Evolutionary conservation across 1,284 basidiomycete genomes (phyloP).

Genomic region (Cryptococcus jaspeensis): DNA sequence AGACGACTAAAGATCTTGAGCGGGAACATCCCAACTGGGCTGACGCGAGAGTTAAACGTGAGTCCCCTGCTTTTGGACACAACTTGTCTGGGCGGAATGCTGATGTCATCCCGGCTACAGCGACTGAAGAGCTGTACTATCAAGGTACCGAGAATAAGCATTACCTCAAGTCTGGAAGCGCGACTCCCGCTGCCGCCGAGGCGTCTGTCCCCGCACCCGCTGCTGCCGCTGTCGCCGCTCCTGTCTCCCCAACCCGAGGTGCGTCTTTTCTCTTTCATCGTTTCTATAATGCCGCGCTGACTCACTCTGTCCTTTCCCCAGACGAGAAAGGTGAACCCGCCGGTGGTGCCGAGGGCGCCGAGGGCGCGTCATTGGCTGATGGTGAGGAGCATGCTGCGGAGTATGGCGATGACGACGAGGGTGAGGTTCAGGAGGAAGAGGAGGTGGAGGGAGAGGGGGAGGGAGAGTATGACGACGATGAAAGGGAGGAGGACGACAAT

Average conservation of each 20-base stretch:
- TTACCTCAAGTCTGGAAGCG: background rate
- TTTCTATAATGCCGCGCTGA: background rate
- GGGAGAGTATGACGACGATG: slow-evolving; percentile 10
- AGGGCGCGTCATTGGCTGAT: slow-evolving; percentile 4
- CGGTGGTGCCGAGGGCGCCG: slow-evolving; percentile 1
- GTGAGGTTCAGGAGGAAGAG: background rate
- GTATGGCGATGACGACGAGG: background rate
- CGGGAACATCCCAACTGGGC: slow-evolving; percentile 16
- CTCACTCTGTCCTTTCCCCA: background rate
- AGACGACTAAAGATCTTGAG: slow-evolving; percentile 7
- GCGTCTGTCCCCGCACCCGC: background rate
- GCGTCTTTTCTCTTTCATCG: background rate
- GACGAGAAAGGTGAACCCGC: background rate
- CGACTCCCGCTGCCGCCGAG: background rate
- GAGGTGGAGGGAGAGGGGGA: slow-evolving; percentile 8
- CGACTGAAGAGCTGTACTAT: background rate
- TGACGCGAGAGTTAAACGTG: slow-evolving; percentile 3
- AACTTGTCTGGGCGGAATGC: no score
- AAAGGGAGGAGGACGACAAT: slow-evolving; percentile 3
- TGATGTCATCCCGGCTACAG: no score
- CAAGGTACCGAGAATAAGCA: background rate
- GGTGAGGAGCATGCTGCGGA: background rate
- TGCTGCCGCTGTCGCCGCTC: background rate
- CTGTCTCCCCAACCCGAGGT: background rate
- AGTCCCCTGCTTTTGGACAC: background rate